These are phyloP conservation scores for Plantago ovata DNA, from an alignment of 257 asterid genomes.

Conservation along the genomic window DNA sequence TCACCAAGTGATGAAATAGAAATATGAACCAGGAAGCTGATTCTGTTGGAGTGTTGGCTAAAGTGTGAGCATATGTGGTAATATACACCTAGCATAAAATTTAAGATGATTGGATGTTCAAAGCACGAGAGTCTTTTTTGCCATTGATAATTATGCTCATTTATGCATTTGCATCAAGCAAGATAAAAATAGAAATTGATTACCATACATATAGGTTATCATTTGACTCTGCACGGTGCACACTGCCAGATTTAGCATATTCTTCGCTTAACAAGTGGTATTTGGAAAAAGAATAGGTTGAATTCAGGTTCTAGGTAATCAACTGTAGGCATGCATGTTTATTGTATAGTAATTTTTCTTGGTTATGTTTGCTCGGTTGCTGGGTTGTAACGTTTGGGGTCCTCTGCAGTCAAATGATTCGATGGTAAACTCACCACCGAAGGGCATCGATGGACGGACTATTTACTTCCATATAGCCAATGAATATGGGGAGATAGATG, in stretches of 20 bases:
- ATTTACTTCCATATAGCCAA: constrained; percentile 55
- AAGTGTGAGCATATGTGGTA: background rate
- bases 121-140: too few species aligned
- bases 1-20: constrained; percentile 7
- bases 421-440: constrained; percentile 54
- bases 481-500: constrained; percentile 66
- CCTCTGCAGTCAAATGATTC: constrained; percentile 67
- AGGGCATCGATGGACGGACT: constrained; percentile 58
- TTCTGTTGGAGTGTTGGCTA: background rate
- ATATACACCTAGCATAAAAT: too few species aligned
- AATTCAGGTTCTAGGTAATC: background rate
- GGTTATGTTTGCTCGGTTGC: background rate
- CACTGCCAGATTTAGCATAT: background rate
- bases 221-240: too few species aligned
- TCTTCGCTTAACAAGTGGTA: background rate
- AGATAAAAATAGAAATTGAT: too few species aligned
- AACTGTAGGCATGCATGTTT: background rate
- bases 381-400: background rate
- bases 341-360: background rate
- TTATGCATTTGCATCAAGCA: too few species aligned
- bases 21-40: background rate
- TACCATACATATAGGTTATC: too few species aligned
- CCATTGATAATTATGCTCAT: too few species aligned
- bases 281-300: background rate
- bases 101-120: too few species aligned